phyloP scores from a whole-genome alignment of 148 eudicot genomes.

The Vaccinium vitisidaea region DNA sequence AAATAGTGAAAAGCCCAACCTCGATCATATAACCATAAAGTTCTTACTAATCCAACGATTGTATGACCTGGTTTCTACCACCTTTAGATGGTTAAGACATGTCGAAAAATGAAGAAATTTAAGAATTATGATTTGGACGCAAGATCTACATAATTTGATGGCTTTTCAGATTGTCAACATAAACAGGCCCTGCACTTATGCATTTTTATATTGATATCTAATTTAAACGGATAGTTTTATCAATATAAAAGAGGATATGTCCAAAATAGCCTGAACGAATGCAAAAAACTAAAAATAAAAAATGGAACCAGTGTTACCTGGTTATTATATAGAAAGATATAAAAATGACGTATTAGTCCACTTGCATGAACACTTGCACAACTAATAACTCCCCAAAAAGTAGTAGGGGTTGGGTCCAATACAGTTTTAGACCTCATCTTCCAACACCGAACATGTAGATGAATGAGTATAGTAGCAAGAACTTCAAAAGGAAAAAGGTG shows the following conservation, averaged over 20 bases:
- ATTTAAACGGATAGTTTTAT: neutral
- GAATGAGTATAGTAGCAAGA: neutral
- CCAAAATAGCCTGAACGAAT: constrained; percentile 99
- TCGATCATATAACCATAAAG: neutral
- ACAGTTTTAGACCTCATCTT: neutral
- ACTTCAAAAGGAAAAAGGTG: neutral
- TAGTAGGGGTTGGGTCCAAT: neutral
- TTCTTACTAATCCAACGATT: neutral
- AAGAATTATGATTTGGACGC: neutral
- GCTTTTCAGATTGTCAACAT: neutral
- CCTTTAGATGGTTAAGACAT: neutral
- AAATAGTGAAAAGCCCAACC: neutral
- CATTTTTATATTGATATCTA: neutral
- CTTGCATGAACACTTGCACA: neutral
- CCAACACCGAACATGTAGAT: neutral
- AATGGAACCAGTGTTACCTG: neutral
- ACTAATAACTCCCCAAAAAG: neutral
- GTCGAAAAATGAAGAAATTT: neutral
- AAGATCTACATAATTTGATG: neutral
- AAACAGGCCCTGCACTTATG: neutral
- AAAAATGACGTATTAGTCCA: no score
- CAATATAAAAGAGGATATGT: constrained; percentile 64
- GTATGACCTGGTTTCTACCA: neutral
- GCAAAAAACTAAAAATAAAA: constrained; percentile 51
- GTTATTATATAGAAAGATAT: neutral